Evolutionary conservation across 345 rosid genomes (phyloP).

Genomic region (Litchi chinensis): DNA sequence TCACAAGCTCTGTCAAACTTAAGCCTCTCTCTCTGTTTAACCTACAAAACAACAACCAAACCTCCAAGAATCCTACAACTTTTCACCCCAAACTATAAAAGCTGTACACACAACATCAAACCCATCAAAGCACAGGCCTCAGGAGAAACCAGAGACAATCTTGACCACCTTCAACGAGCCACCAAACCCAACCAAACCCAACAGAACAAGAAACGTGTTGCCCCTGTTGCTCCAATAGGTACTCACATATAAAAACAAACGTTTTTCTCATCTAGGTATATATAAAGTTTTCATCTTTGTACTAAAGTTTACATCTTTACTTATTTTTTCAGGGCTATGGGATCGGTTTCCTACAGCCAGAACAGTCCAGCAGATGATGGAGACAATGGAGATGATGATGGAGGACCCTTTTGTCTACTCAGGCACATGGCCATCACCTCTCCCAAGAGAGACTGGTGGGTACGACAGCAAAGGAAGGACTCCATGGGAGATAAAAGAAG

Average conservation of each 20-base stretch:
- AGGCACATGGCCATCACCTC: slow-evolving; percentile 33
- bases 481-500: slow-evolving; percentile 71
- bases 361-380: slow-evolving; percentile 71
- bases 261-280: background rate
- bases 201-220: slow-evolving; percentile 37
- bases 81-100: background rate
- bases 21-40: slow-evolving; percentile 27
- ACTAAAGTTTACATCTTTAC: background rate
- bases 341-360: slow-evolving; percentile 57
- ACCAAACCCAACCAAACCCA: slow-evolving; percentile 26
- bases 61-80: slow-evolving; percentile 4
- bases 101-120: background rate
- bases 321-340: slow-evolving; percentile 35
- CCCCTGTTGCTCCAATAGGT: slow-evolving; percentile 49
- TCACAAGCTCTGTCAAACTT: slow-evolving; percentile 36
- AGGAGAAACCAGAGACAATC: slow-evolving; percentile 39
- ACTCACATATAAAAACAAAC: background rate
- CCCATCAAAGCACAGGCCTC: slow-evolving; percentile 34
- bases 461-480: slow-evolving; percentile 57
- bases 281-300: background rate
- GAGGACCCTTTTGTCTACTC: slow-evolving; percentile 49
- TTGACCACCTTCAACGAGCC: slow-evolving; percentile 51
- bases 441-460: slow-evolving; percentile 26
- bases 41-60: slow-evolving; percentile 1
- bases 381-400: slow-evolving; percentile 63